phyloP scores from a whole-genome alignment of 192 early-diverging fungal species.

The Obelidium mucronatum region DNA sequence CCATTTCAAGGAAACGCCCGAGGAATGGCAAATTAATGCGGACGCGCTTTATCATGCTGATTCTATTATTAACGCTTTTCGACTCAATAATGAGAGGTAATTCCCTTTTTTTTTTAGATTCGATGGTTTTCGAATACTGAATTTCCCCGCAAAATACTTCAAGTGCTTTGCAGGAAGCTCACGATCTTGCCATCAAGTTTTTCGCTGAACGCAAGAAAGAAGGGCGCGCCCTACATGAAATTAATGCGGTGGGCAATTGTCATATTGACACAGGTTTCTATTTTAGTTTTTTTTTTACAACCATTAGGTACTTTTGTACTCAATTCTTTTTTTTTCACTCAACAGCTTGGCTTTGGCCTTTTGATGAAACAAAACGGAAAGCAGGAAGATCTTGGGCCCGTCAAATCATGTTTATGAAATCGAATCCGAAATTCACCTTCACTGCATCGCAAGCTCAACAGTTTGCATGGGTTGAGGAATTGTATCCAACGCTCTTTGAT shows the following conservation, averaged over 20 bases:
- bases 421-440: constrained; percentile 90
- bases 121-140: background rate
- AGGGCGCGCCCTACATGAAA: constrained; percentile 67
- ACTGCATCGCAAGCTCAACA: constrained; percentile 97
- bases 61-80: constrained; percentile 76
- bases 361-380: constrained; percentile 96
- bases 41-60: constrained; percentile 88
- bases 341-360: constrained; percentile 95
- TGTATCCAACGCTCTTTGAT: constrained; percentile 85
- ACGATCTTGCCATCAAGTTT: constrained; percentile 68
- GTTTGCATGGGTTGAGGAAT: constrained; percentile 86
- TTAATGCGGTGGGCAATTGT: constrained; percentile 88
- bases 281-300: background rate
- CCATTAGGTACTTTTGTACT: background rate
- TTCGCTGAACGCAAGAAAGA: constrained; percentile 62
- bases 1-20: constrained; percentile 67
- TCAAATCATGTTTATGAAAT: constrained; percentile 73
- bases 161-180: constrained; percentile 47
- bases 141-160: background rate
- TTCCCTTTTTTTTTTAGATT: background rate
- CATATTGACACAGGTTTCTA: constrained; percentile 68
- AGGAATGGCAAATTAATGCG: constrained; percentile 70
- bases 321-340: background rate
- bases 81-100: constrained; percentile 52
- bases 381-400: constrained; percentile 49